Evolutionary conservation across 2,329 filamentous ascomycete species (phyloP), one percentile per base, ranked within the genome.

Genomic region (Blastomyces gilchristii): DNA sequence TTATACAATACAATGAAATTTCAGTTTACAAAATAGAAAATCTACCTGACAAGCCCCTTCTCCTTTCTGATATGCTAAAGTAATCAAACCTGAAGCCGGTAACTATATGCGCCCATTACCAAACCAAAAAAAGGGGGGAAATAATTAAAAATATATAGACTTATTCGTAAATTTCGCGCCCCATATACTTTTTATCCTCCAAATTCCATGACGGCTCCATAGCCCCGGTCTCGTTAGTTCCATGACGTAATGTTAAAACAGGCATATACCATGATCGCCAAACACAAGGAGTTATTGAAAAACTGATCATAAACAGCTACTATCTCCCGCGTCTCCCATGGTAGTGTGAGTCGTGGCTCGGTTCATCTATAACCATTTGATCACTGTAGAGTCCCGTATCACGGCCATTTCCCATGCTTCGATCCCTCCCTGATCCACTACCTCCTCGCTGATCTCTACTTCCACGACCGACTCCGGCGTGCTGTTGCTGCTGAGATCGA

Each of bases 331-430:
- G 41, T 63, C 65, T 67, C 25, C 68, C 64, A 39, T 66, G 65
- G 59, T 65, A 66, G 39, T 67, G 68, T 2, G 66, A 66, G n/a
- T 66, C 67, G 57, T 67, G 67, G 34, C 67, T 59, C 14, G 74
- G 73, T n/a, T 70, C 68, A 66, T 77, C 75, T 18, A 74, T 68
- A 71, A 76, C 73, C 74, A 77, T 77, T 63, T 74, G 65, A 63
- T 77, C 75, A 58, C 75, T 76, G 64, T 77, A 76, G 3, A 76
- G 68, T 3, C 72, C 61, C 62, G 66, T 57, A 63, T 67, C 34
- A 63, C 66, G 34, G n/a, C 45, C 43, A 60, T 62, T 52, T 63
- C 60, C 39, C 61, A 65, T 31, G 60, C 61, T 47, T 62, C 62
- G 34, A 54, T 64, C 28, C 59, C 61, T 37, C 59, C 64, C 45